These are phyloP conservation scores for Xylaria sp. DNA, from an alignment of 2,329 filamentous ascomycete species.

Conservation along the genomic window DNA sequence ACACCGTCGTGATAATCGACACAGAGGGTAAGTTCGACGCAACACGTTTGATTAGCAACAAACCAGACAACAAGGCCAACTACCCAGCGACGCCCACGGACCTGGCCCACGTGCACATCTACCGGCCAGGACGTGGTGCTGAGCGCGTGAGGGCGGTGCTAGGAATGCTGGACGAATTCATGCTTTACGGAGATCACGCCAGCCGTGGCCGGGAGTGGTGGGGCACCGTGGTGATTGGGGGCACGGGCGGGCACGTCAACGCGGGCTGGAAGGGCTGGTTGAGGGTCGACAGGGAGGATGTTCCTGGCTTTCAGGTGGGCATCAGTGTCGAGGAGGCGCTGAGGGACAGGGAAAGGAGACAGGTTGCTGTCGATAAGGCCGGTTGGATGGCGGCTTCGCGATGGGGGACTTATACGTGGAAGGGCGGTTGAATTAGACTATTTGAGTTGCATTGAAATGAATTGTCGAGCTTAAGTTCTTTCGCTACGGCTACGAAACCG, in stretches of 20 bases:
- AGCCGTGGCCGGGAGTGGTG: constrained; percentile 64
- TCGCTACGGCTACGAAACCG: too few relatives aligned
- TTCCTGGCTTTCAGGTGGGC: constrained; percentile 53
- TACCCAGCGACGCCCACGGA: constrained; percentile 49
- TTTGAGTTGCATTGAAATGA: neutral
- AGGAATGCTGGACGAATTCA: constrained; percentile 56
- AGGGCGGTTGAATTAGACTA: constrained; percentile 21
- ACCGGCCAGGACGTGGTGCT: constrained; percentile 52
- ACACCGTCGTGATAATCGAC: constrained; percentile 66
- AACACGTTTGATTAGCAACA: constrained; percentile 52
- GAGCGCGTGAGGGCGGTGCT: constrained; percentile 51
- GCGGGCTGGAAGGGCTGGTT: constrained; percentile 64
- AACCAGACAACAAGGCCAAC: constrained; percentile 6
- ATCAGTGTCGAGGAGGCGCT: constrained; percentile 59
- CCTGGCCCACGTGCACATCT: constrained; percentile 63
- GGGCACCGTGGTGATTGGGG: constrained; percentile 66
- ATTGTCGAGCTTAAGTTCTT: neutral
- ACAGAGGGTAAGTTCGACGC: constrained; percentile 65
- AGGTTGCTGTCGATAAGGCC: constrained; percentile 54
- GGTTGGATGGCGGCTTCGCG: constrained; percentile 60
- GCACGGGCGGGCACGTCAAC: constrained; percentile 51
- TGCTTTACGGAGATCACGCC: constrained; percentile 60
- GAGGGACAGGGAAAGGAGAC: constrained; percentile 52
- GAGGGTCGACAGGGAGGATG: constrained; percentile 57
- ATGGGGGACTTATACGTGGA: constrained; percentile 62